A percentile compares a stretch with the other conserved stretches of the same genome.
Evolutionary conservation across 495 filamentous ascomycete species (phyloP).

Genomic region (Margaritispora aquatica): DNA sequence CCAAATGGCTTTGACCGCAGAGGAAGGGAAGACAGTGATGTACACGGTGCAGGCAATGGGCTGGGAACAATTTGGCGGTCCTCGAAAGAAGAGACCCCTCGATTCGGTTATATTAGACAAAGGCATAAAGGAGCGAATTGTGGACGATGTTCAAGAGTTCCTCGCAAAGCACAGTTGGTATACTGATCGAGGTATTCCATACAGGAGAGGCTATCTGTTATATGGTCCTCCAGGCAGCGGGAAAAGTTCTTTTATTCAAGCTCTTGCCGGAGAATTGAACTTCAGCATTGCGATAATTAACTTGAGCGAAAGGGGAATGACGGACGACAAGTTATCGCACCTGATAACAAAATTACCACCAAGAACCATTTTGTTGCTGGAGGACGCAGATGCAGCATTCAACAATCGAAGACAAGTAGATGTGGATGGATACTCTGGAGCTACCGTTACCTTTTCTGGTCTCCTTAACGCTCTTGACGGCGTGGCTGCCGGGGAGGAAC

Average conservation of each 20-base stretch:
- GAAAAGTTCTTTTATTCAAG: constrained; percentile 95
- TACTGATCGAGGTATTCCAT: constrained; percentile 89
- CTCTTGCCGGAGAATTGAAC: constrained; percentile 83
- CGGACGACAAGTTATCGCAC: constrained; percentile 85
- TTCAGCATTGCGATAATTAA: constrained; percentile 94
- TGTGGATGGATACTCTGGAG: constrained; percentile 79
- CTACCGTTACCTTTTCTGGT: constrained; percentile 92
- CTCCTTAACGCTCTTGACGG: constrained; percentile 91
- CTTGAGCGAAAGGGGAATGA: constrained; percentile 85
- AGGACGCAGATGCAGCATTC: constrained; percentile 95
- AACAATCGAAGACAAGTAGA: constrained; percentile 70
- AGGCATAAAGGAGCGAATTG: constrained; percentile 80
- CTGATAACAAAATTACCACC: constrained; percentile 83
- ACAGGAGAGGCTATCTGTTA: constrained; percentile 86
- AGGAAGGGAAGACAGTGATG: constrained; percentile 91
- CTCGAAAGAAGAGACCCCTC: constrained; percentile 79
- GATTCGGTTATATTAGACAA: constrained; percentile 82
- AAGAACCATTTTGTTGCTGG: constrained; percentile 78
- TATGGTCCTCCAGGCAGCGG: constrained; percentile 93
- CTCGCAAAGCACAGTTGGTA: constrained; percentile 79
- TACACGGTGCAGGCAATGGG: constrained; percentile 75
- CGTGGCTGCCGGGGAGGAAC: constrained; percentile 89
- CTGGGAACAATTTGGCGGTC: constrained; percentile 83
- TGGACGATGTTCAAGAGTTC: constrained; percentile 82
- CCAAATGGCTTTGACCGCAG: constrained; percentile 61